Conservation (phyloP, 1,139 yeast species). For the Schizosaccharomyces versatilis region DNA sequence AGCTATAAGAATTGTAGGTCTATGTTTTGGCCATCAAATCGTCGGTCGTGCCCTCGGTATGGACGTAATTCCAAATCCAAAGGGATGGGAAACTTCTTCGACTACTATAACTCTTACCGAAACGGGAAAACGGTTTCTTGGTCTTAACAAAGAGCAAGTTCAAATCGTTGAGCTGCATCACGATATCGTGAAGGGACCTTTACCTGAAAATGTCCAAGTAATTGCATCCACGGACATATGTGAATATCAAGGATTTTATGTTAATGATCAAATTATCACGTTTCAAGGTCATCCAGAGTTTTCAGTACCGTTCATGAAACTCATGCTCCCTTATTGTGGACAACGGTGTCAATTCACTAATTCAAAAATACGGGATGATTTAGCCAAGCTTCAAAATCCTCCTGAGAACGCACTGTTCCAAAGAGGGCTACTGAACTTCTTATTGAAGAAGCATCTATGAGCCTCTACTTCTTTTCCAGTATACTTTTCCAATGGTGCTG, state of each 20-base stretch:
- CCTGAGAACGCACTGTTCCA: no score
- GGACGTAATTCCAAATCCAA: constrained; percentile 31
- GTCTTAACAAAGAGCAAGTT: constrained; percentile 16
- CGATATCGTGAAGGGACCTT: constrained; percentile 35
- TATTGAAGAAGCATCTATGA: no score
- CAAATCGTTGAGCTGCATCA: constrained; percentile 42
- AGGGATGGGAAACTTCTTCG: constrained; percentile 59
- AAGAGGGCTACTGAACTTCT: no score
- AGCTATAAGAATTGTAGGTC: constrained; percentile 18
- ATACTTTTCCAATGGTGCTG: no score
- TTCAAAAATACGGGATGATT: no score
- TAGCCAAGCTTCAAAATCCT: no score
- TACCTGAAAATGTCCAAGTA: constrained; percentile 24
- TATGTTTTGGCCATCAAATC: constrained; percentile 79
- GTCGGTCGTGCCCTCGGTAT: constrained; percentile 45
- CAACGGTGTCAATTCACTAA: no score
- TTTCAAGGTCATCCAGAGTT: constrained; percentile 90
- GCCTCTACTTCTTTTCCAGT: no score
- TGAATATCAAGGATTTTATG: constrained; percentile 40
- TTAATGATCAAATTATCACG: constrained; percentile 29
- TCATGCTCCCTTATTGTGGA: no score
- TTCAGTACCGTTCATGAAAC: not conserved
- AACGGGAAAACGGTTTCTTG: constrained; percentile 18
- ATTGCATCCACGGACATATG: constrained; percentile 36
- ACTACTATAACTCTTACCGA: constrained; percentile 26